Evolutionary conservation across 148 eudicot genomes (phyloP).

Genomic region (Cornus controversa): DNA sequence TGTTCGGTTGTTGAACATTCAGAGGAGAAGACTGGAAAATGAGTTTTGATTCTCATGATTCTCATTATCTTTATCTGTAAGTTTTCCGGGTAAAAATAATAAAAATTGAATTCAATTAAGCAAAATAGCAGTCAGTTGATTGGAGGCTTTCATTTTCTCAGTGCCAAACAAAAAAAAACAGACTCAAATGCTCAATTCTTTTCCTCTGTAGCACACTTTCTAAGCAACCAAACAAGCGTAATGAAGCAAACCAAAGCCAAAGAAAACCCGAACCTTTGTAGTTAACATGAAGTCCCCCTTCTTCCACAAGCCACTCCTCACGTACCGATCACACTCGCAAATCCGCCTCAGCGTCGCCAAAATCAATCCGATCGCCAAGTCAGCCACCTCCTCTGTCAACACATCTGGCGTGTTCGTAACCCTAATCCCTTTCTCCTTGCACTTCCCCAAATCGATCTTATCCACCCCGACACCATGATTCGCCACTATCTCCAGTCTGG

Average conservation of each 20-base stretch:
- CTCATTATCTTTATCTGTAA: not conserved
- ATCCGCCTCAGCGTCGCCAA: conserved; percentile 60
- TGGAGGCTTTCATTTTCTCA: not conserved
- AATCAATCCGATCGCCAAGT: conserved; percentile 73
- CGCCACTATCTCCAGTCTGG: conserved; percentile 13
- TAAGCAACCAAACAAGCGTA: conserved; percentile 4
- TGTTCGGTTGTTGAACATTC: no score
- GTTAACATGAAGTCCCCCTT: conserved; percentile 70
- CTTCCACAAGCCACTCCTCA: conserved; percentile 76
- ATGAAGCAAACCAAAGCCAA: not conserved
- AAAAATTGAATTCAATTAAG: not conserved
- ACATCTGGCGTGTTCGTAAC: conserved; percentile 77
- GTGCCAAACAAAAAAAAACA: no score
- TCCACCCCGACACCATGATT: conserved; percentile 11
- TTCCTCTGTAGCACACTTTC: not conserved
- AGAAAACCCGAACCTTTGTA: conserved; percentile 49
- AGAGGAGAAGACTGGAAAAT: no score
- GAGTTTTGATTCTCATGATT: no score
- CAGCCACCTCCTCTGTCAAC: conserved; percentile 89
- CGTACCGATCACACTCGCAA: conserved; percentile 69
- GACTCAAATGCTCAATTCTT: not conserved
- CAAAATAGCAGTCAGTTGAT: no score
- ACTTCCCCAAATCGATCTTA: conserved; percentile 7
- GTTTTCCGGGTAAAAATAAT: not conserved
- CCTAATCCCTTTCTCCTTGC: conserved; percentile 5